A percentile compares a stretch with the other conserved stretches of the same genome.
These are phyloP conservation scores for Apocynum venetum DNA, from an alignment of 257 asterid species.

Conservation along the genomic window DNA sequence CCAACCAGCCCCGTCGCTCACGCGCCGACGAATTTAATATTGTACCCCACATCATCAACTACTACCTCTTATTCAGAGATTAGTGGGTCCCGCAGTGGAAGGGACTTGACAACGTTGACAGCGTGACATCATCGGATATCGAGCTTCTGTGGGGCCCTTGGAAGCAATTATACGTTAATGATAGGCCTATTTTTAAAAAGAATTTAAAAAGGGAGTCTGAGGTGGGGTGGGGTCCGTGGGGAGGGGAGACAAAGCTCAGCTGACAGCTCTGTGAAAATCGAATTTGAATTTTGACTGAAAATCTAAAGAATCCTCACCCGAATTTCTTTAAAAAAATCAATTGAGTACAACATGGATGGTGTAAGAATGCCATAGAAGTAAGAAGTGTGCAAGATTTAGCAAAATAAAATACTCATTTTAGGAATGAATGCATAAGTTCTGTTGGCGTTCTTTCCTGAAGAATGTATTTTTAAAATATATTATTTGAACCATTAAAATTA, in stretches of 20 bases:
- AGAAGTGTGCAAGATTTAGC: too few species aligned
- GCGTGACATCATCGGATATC: constrained; percentile 13
- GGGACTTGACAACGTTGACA: constrained; percentile 18
- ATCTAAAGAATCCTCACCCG: too few species aligned
- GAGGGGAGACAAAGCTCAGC: neutral
- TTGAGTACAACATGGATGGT: too few species aligned
- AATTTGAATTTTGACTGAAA: neutral
- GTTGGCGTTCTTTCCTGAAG: too few species aligned
- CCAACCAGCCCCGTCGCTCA: constrained; percentile 5
- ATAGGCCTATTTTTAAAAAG: constrained; percentile 21
- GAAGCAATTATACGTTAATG: constrained; percentile 57
- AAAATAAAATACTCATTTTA: too few species aligned
- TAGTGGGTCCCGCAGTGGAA: constrained; percentile 13
- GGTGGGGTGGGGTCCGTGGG: neutral
- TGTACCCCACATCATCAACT: constrained; percentile 18
- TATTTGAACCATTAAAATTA: too few species aligned
- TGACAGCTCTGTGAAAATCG: constrained; percentile 14
- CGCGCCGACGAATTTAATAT: constrained; percentile 28
- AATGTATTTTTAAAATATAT: too few species aligned
- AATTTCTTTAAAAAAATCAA: too few species aligned
- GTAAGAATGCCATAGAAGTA: too few species aligned
- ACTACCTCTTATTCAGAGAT: constrained; percentile 22
- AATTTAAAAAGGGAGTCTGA: neutral
- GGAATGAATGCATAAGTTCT: too few species aligned
- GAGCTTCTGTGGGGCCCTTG: constrained; percentile 10